A percentile compares a stretch with the other conserved stretches of the same genome.
These are phyloP conservation scores for Phytopythium montanum DNA, from an alignment of 352 stramenopile species.

Conservation along the genomic window DNA sequence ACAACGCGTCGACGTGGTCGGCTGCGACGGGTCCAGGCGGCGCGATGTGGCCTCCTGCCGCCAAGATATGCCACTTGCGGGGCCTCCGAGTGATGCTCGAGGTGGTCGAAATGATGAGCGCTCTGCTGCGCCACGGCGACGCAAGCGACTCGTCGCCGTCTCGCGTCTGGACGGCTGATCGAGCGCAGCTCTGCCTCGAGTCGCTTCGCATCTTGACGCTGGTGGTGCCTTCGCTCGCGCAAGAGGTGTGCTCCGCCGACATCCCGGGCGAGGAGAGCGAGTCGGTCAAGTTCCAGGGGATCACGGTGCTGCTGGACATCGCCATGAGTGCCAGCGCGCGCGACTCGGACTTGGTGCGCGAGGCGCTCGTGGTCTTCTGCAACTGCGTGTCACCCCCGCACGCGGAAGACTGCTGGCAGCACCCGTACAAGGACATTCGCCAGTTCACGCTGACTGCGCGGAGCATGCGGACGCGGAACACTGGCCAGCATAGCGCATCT, in stretches of 20 bases:
- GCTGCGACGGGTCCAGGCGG: slow-evolving; percentile 44
- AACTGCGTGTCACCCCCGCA: slow-evolving; percentile 81
- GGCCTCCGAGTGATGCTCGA: slow-evolving; percentile 78
- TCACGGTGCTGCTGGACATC: slow-evolving; percentile 75
- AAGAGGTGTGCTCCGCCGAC: slow-evolving; percentile 76
- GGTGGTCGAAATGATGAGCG: slow-evolving; percentile 65
- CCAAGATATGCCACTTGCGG: slow-evolving; percentile 69
- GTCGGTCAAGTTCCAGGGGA: slow-evolving; percentile 39
- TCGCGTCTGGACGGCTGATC: slow-evolving; percentile 74
- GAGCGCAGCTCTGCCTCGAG: slow-evolving; percentile 78
- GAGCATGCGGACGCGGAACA: slow-evolving; percentile 57
- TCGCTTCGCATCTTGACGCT: slow-evolving; percentile 70
- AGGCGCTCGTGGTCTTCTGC: slow-evolving; percentile 73
- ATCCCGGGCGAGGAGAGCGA: slow-evolving; percentile 45
- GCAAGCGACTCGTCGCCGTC: slow-evolving; percentile 47
- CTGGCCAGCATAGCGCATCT: slow-evolving; percentile 13
- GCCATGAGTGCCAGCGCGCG: slow-evolving; percentile 66
- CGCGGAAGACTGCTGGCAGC: slow-evolving; percentile 78
- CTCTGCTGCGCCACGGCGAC: slow-evolving; percentile 51
- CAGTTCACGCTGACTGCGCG: slow-evolving; percentile 73
- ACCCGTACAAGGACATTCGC: slow-evolving; percentile 80
- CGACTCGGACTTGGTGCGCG: slow-evolving; percentile 72
- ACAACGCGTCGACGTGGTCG: slow-evolving; percentile 50
- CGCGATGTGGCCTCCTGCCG: slow-evolving; percentile 67
- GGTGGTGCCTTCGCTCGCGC: slow-evolving; percentile 61